A percentile compares a stretch with the other conserved stretches of the same genome.
These are phyloP conservation scores for Aspergillus felis DNA, from an alignment of 2,329 filamentous ascomycete species.

Conservation along the genomic window DNA sequence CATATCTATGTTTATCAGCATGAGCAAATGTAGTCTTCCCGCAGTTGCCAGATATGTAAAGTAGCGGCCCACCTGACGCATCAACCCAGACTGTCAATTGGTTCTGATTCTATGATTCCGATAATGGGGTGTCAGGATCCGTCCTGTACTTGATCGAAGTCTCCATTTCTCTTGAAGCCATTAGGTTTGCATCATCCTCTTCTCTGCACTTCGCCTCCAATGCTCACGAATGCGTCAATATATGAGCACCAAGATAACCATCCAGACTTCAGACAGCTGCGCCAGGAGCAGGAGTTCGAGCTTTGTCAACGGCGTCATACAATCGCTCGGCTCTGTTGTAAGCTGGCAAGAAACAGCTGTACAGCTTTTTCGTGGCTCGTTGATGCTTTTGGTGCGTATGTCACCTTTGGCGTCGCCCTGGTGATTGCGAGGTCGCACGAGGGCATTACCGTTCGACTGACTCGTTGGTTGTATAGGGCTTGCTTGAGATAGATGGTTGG, in stretches of 20 bases:
- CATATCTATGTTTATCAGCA: too few relatives aligned
- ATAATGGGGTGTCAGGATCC: too few relatives aligned
- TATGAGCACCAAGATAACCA: background rate
- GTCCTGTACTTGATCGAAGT: too few relatives aligned
- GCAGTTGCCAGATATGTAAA: too few relatives aligned
- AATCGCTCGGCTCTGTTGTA: background rate
- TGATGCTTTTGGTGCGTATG: background rate
- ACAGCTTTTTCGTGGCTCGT: background rate
- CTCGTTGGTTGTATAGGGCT: background rate
- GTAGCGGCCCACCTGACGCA: too few relatives aligned
- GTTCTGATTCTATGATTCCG: too few relatives aligned
- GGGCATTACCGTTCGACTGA: background rate
- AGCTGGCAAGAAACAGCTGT: background rate
- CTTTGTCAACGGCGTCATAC: background rate
- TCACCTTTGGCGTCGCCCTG: background rate
- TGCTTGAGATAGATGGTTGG: background rate
- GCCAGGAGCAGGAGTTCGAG: background rate
- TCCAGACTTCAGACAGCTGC: background rate
- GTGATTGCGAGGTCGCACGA: background rate
- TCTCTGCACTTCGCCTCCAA: background rate
- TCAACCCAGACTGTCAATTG: too few relatives aligned
- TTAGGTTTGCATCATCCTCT: background rate
- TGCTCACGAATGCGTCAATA: background rate
- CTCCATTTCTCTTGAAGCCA: too few relatives aligned
- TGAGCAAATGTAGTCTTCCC: too few relatives aligned